phyloP scores from a whole-genome alignment of 2,329 filamentous ascomycete genomes.

The Sporothrix humicola region DNA sequence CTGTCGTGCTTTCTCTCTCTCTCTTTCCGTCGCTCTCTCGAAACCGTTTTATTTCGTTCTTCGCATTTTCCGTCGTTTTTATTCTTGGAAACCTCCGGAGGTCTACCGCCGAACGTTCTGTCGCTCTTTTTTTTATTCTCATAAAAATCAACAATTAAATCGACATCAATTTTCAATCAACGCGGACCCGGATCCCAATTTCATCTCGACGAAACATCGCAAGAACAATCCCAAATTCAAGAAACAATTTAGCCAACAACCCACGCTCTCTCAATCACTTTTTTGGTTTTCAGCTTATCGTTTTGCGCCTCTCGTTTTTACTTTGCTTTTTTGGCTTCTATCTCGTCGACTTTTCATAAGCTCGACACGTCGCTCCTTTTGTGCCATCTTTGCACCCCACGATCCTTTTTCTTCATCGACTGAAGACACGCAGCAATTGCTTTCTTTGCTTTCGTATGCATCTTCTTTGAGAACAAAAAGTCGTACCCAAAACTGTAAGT shows the following conservation, averaged over 20 bases:
- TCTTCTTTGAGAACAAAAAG: slow-evolving; percentile 23
- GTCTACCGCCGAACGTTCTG: slow-evolving; percentile 37
- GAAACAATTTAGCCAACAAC: slow-evolving; percentile 30
- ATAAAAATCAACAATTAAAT: slow-evolving; percentile 23
- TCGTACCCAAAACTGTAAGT: slow-evolving; percentile 24
- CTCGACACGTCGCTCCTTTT: slow-evolving; percentile 34
- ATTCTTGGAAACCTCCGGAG: slow-evolving; percentile 40
- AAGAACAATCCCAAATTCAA: neutral
- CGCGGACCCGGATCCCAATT: slow-evolving; percentile 34
- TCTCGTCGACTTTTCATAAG: slow-evolving; percentile 23
- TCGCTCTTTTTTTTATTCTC: slow-evolving; percentile 33
- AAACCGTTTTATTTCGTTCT: slow-evolving; percentile 22
- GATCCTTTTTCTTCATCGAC: slow-evolving; percentile 31
- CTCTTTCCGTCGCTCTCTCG: slow-evolving; percentile 27
- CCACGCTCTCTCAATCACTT: slow-evolving; percentile 22
- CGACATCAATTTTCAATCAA: neutral
- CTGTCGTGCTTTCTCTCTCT: slow-evolving; percentile 29
- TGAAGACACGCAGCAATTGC: slow-evolving; percentile 24
- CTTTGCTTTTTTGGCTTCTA: slow-evolving; percentile 45
- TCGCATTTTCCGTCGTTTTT: slow-evolving; percentile 29
- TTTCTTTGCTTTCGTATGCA: slow-evolving; percentile 28
- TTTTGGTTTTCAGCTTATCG: slow-evolving; percentile 32
- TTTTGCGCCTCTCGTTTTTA: slow-evolving; percentile 27
- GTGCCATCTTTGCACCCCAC: slow-evolving; percentile 10
- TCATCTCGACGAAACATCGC: slow-evolving; percentile 21